phyloP scores from a whole-genome alignment of 163 green algal genomes.

The Smithsoniella earleae region DNA sequence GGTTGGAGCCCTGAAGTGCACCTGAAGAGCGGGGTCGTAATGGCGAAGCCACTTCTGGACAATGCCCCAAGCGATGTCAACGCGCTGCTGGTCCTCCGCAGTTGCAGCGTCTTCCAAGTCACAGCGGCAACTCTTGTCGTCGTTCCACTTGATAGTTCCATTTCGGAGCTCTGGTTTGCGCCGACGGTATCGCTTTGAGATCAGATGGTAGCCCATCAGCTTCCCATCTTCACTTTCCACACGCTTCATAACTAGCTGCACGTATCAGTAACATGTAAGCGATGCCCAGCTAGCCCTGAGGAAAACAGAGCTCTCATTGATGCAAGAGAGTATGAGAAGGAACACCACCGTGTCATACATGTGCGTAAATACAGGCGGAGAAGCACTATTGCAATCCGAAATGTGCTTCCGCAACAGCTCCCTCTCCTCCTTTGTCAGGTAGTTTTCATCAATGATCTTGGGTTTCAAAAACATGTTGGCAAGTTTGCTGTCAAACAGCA shows the following conservation, averaged over 20 bases:
- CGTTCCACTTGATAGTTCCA: slow-evolving; percentile 10
- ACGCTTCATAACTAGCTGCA: slow-evolving; percentile 23
- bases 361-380: slow-evolving; percentile 12
- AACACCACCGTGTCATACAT: slow-evolving; percentile 23
- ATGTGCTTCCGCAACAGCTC: neutral
- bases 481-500: slow-evolving; percentile 29
- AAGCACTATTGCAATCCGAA: neutral
- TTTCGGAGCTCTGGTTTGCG: slow-evolving; percentile 28
- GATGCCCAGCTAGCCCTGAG: neutral
- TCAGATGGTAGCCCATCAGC: neutral
- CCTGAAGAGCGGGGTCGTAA: slow-evolving; percentile 23
- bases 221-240: neutral
- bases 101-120: slow-evolving; percentile 13
- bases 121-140: slow-evolving; percentile 29
- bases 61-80: slow-evolving; percentile 15
- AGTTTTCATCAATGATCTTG: slow-evolving; percentile 13
- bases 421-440: slow-evolving; percentile 13
- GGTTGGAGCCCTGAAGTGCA: neutral
- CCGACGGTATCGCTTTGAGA: slow-evolving; percentile 17
- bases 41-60: slow-evolving; percentile 13
- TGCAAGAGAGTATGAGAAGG: neutral
- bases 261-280: neutral
- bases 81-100: slow-evolving; percentile 16
- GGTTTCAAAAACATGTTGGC: slow-evolving; percentile 28
- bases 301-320: too few relatives aligned